These are phyloP conservation scores for Galerina sulciceps DNA, from an alignment of 768 basidiomycete genomes.

Conservation along the genomic window DNA sequence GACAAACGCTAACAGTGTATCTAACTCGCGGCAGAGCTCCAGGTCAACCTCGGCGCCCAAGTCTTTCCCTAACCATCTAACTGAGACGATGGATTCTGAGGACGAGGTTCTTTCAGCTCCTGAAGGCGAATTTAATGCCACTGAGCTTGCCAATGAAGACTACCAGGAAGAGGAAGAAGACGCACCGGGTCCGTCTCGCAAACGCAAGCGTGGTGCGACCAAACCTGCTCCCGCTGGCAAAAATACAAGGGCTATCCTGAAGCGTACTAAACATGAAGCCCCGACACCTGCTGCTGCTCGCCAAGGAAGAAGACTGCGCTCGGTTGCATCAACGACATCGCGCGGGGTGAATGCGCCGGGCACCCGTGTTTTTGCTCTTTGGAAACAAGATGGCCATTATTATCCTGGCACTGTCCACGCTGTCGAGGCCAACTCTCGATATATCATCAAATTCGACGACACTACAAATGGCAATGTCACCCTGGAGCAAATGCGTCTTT, in stretches of 20 bases:
- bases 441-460: conserved; percentile 73
- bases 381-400: conserved; percentile 63
- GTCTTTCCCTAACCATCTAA: conserved; percentile 8
- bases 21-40: conserved; percentile 11
- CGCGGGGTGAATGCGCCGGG: conserved; percentile 26
- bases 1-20: conserved; percentile 3
- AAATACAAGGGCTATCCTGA: conserved; percentile 19
- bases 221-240: conserved; percentile 25
- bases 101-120: conserved; percentile 19
- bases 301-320: conserved; percentile 44
- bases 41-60: conserved; percentile 15
- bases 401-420: conserved; percentile 62
- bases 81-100: conserved; percentile 30
- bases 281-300: conserved; percentile 26
- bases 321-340: conserved; percentile 31
- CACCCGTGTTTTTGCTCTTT: conserved; percentile 73
- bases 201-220: conserved; percentile 45
- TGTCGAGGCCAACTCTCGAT: conserved; percentile 32
- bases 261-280: conserved; percentile 36
- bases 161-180: conserved; percentile 36
- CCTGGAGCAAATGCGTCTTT: conserved; percentile 56
- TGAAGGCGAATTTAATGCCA: conserved; percentile 33
- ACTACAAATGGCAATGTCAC: conserved; percentile 48
- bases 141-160: conserved; percentile 47
- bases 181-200: conserved; percentile 35